Conservation (phyloP, 176 grass and related monocot species). For the Aegilops sharonensis region DNA sequence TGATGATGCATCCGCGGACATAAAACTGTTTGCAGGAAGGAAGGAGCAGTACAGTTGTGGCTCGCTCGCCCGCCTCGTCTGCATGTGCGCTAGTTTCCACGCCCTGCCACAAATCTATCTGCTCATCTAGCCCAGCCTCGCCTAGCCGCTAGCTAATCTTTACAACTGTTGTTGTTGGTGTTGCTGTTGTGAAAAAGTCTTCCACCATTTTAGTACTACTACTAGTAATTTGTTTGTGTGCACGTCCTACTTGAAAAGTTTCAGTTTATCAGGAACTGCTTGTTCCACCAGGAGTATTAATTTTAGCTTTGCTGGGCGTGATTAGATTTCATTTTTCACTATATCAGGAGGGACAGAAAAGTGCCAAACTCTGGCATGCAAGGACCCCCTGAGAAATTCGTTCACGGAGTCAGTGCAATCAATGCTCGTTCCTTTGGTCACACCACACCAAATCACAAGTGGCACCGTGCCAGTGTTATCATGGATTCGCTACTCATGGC, state of each 20-base stretch:
- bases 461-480: background rate
- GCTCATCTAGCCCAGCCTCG: background rate
- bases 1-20: constrained; percentile 28
- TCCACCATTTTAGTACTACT: background rate
- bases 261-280: background rate
- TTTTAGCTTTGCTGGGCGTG: background rate
- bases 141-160: no score
- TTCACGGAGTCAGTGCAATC: background rate
- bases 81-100: background rate
- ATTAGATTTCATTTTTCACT: background rate
- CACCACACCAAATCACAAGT: background rate
- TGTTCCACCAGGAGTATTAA: background rate
- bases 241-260: background rate
- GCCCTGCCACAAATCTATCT: background rate
- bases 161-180: background rate
- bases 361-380: background rate
- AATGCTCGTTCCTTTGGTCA: background rate
- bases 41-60: background rate
- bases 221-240: background rate
- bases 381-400: background rate
- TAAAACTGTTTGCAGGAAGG: constrained; percentile 38
- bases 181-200: background rate
- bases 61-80: background rate
- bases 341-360: background rate
- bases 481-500: background rate